These are phyloP conservation scores for Paxillus involutus DNA, from an alignment of 768 basidiomycete genomes.

Conservation along the genomic window DNA sequence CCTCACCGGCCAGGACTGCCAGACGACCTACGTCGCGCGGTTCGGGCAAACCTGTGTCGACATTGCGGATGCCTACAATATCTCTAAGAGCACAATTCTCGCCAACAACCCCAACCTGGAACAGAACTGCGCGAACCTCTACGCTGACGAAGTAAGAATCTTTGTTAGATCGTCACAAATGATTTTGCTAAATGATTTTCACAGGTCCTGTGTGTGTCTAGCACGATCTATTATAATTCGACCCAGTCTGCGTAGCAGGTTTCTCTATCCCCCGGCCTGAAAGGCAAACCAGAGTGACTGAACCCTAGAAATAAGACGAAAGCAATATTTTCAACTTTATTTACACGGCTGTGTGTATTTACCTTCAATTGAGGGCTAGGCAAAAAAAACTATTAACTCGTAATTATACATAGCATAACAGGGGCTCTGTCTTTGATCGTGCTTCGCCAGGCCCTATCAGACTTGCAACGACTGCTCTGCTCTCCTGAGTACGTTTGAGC, in stretches of 20 bases:
- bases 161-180: neutral
- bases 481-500: constrained; percentile 54
- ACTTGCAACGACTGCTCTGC: constrained; percentile 51
- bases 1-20: constrained; percentile 55
- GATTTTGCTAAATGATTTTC: neutral
- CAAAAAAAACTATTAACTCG: no score
- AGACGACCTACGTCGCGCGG: constrained; percentile 44
- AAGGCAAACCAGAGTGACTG: neutral
- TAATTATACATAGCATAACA: no score
- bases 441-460: constrained; percentile 35
- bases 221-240: constrained; percentile 21
- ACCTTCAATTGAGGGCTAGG: no score
- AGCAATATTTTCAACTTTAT: neutral
- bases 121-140: constrained; percentile 51
- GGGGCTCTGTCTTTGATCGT: constrained; percentile 13
- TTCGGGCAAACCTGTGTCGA: constrained; percentile 50
- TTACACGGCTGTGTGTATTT: no score
- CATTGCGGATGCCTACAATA: constrained; percentile 41
- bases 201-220: constrained; percentile 28
- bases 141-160: constrained; percentile 52
- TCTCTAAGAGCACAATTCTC: constrained; percentile 45
- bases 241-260: constrained; percentile 7
- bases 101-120: constrained; percentile 69
- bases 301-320: neutral
- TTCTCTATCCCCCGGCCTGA: no score